Evolutionary conservation across 2,329 filamentous ascomycete species (phyloP).

Genomic region (Pseudogymnoascus sp.): DNA sequence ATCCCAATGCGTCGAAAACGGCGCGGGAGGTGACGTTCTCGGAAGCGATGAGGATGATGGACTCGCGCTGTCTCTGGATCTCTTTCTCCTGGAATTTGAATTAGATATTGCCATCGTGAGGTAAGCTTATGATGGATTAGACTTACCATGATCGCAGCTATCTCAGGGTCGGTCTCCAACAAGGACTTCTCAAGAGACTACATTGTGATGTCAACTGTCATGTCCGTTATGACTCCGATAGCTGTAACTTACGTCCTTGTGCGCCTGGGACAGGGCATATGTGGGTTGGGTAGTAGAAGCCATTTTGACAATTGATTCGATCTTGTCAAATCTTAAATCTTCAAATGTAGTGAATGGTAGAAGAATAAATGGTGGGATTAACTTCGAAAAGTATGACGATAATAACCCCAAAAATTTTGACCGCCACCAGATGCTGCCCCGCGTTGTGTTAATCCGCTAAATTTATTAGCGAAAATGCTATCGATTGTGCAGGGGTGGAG

Average conservation of each 20-base stretch:
- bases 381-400: neutral
- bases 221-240: constrained; percentile 14
- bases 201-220: constrained; percentile 32
- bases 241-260: constrained; percentile 52
- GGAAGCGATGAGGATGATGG: constrained; percentile 96
- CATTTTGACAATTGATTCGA: constrained; percentile 5
- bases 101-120: constrained; percentile 11
- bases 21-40: constrained; percentile 99
- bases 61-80: constrained; percentile 95
- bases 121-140: neutral
- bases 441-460: constrained; percentile 6
- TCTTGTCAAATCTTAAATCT: neutral
- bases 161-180: constrained; percentile 84
- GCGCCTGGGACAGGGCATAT: constrained; percentile 60
- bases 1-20: constrained; percentile 94
- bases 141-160: constrained; percentile 91
- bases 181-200: constrained; percentile 96
- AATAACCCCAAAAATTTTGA: constrained; percentile 7
- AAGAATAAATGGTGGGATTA: neutral
- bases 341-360: neutral
- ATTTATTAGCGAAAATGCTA: constrained; percentile 4
- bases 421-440: constrained; percentile 4
- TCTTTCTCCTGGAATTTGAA: constrained; percentile 63
- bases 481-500: neutral
- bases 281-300: constrained; percentile 26